Evolutionary conservation across 768 basidiomycete genomes (phyloP).

Genomic region (Amanita thiersii): DNA sequence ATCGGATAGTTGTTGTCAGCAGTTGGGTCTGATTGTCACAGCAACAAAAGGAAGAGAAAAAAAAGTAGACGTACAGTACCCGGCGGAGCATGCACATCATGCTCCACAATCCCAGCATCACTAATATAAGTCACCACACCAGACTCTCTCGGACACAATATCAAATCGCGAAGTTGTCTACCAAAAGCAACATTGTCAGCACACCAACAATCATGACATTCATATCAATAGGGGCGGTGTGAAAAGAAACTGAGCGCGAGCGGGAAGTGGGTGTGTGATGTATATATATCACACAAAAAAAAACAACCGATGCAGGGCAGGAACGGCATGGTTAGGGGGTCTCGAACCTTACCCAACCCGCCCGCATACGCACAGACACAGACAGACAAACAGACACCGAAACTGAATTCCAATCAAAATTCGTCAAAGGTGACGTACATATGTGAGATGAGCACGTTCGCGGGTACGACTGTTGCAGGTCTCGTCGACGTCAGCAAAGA

Average conservation of each 20-base stretch:
- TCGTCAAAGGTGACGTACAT: neutral
- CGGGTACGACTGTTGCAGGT: slow-evolving; percentile 17
- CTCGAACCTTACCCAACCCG: too few species aligned
- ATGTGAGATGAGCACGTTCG: slow-evolving; percentile 5
- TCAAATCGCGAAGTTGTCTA: slow-evolving; percentile 72
- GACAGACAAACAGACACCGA: too few species aligned
- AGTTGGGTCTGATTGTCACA: too few species aligned
- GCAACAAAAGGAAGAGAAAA: too few species aligned
- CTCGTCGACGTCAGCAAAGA: slow-evolving; percentile 30
- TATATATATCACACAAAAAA: neutral
- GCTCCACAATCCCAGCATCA: slow-evolving; percentile 43
- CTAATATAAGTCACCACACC: slow-evolving; percentile 59
- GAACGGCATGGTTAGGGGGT: too few species aligned
- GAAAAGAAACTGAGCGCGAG: neutral
- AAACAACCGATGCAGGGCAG: neutral
- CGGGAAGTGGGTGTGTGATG: neutral
- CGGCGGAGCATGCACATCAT: slow-evolving; percentile 31
- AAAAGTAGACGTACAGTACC: slow-evolving; percentile 13
- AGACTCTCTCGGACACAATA: slow-evolving; percentile 62
- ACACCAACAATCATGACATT: too few species aligned
- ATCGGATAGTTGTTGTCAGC: neutral
- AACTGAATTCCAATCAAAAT: too few species aligned
- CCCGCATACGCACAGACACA: too few species aligned
- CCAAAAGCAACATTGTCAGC: too few species aligned
- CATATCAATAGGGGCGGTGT: too few species aligned